Evolutionary conservation across 2,329 filamentous ascomycete genomes (phyloP).

Genomic region (Penicillium sp.): DNA sequence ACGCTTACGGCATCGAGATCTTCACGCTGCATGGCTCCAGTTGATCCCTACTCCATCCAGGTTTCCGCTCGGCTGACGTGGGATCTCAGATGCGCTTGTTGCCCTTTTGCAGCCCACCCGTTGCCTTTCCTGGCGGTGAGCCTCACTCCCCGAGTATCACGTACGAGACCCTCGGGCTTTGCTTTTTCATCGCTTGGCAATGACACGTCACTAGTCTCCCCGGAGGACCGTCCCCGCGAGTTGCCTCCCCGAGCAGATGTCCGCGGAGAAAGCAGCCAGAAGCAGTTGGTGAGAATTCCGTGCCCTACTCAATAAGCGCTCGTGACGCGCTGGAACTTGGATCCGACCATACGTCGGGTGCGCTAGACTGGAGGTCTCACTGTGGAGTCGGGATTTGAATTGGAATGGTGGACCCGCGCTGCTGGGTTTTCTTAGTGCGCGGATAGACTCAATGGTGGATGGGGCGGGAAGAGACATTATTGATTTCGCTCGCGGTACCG

Average conservation of each 20-base stretch:
- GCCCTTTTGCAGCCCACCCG: neutral
- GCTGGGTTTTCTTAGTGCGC: neutral
- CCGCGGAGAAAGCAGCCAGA: neutral
- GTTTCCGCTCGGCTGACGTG: slow-evolving; percentile 5
- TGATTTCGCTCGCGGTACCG: neutral
- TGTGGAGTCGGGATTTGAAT: too few relatives aligned
- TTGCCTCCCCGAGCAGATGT: too few relatives aligned
- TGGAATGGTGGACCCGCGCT: neutral
- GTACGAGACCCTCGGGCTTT: neutral
- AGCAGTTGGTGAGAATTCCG: neutral
- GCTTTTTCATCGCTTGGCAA: neutral
- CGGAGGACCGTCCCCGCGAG: too few relatives aligned
- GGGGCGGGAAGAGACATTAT: neutral
- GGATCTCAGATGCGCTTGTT: slow-evolving; percentile 9
- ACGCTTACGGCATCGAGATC: too few relatives aligned
- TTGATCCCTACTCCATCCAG: slow-evolving; percentile 12
- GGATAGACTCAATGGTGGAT: slow-evolving; percentile 3
- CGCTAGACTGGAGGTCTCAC: neutral
- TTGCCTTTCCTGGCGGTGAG: slow-evolving; percentile 5
- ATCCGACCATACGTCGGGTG: neutral
- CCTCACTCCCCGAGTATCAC: neutral
- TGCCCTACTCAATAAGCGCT: slow-evolving; percentile 10
- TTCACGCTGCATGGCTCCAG: slow-evolving; percentile 9
- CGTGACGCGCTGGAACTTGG: slow-evolving; percentile 2
- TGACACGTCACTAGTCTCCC: neutral